Conservation (phyloP, 768 basidiomycete genomes). For the Harrya chromipes region DNA sequence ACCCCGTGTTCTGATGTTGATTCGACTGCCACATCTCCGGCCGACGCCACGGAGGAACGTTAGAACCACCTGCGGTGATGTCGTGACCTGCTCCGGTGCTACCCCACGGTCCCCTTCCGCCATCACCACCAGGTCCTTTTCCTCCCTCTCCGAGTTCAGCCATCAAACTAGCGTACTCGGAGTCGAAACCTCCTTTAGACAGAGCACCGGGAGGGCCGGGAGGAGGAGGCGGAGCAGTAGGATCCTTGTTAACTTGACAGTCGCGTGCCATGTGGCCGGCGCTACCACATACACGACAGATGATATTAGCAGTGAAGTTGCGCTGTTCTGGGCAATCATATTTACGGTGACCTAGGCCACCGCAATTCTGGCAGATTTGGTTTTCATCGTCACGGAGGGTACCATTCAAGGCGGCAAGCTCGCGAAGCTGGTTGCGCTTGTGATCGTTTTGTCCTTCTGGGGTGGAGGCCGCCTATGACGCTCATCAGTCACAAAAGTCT, state of each 20-base stretch:
- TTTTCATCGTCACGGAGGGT: constrained; percentile 99
- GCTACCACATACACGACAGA: constrained; percentile 97
- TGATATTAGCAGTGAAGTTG: constrained; percentile 99
- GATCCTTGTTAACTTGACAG: constrained; percentile 91
- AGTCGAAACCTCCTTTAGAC: constrained; percentile 84
- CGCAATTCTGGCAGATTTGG: constrained; percentile 97
- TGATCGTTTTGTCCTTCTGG: constrained; percentile 99
- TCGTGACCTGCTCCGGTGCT: constrained; percentile 62
- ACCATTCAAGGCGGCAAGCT: constrained; percentile 95
- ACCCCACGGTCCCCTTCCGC: constrained; percentile 55
- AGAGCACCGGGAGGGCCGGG: constrained; percentile 33
- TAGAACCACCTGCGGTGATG: constrained; percentile 61
- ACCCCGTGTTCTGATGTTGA: constrained; percentile 54
- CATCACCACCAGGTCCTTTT: constrained; percentile 52
- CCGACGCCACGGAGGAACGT: constrained; percentile 87
- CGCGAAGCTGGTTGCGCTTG: constrained; percentile 97
- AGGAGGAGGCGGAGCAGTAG: constrained; percentile 63
- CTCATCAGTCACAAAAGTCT: background rate
- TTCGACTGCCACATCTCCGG: constrained; percentile 81
- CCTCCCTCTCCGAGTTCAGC: constrained; percentile 92
- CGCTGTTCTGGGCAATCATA: constrained; percentile 98
- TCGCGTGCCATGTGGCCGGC: constrained; percentile 99
- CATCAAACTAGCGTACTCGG: constrained; percentile 97
- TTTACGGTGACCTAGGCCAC: constrained; percentile 92
- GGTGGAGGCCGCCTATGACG: constrained; percentile 86